Conservation (phyloP, 805 yeast species). For the Suhomyces pyralidae region DNA sequence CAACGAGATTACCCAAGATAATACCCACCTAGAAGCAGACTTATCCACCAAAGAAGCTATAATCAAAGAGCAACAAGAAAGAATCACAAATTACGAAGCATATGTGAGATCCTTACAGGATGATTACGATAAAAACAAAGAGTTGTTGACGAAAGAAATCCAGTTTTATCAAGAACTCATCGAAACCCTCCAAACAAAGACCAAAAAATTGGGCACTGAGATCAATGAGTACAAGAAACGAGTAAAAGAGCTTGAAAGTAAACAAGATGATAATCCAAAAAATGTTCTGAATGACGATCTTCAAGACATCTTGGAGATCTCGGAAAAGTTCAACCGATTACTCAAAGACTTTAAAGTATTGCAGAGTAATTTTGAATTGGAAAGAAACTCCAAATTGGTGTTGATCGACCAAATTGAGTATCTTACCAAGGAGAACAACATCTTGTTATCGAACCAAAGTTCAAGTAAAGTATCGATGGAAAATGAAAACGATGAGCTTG, state of each 20-base stretch:
- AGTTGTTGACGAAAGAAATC: conserved; percentile 29
- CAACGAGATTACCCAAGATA: conserved; percentile 23
- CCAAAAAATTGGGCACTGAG: conserved; percentile 19
- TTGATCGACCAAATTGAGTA: conserved; percentile 55
- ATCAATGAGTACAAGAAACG: conserved; percentile 8
- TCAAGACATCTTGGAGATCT: conserved; percentile 13
- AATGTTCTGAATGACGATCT: conserved; percentile 4
- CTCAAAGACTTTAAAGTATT: conserved; percentile 38
- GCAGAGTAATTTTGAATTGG: conserved; percentile 51
- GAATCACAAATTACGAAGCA: conserved; percentile 25
- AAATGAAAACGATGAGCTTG: conserved; percentile 6
- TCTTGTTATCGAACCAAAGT: conserved; percentile 8
- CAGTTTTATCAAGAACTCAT: conserved; percentile 30
- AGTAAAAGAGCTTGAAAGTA: conserved; percentile 3
- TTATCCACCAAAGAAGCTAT: conserved; percentile 19
- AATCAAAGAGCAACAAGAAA: conserved; percentile 27
- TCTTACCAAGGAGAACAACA: conserved; percentile 36
- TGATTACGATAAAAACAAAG: conserved; percentile 26
- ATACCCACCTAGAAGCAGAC: conserved; percentile 31
- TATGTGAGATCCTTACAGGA: conserved; percentile 25
- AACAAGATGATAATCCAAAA: neutral
- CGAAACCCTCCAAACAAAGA: conserved; percentile 28
- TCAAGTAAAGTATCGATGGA: conserved; percentile 7
- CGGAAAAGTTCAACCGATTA: conserved; percentile 28
- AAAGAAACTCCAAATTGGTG: conserved; percentile 48